Conservation (phyloP, 1,284 basidiomycete species). For the Phlebopus sp. region DNA sequence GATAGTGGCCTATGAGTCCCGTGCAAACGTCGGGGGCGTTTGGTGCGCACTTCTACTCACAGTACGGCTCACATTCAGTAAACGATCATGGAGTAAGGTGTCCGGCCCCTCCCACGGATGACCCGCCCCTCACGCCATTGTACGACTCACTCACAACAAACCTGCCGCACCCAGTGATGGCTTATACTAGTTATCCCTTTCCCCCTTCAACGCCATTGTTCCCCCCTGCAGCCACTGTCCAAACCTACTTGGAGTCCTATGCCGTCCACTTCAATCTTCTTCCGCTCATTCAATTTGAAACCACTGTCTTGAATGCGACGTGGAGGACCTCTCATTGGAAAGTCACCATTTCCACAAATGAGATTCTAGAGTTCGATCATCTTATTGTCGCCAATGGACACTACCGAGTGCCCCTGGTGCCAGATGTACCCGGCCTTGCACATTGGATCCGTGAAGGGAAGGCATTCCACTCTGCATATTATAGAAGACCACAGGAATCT, state of each 20-base stretch:
- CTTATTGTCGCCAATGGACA: slow-evolving; percentile 74
- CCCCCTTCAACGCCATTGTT: slow-evolving; percentile 69
- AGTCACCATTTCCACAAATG: slow-evolving; percentile 39
- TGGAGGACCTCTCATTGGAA: slow-evolving; percentile 49
- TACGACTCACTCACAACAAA: slow-evolving; percentile 78
- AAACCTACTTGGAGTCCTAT: slow-evolving; percentile 60
- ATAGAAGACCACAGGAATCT: slow-evolving; percentile 51
- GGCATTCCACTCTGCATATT: slow-evolving; percentile 64
- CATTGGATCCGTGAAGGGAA: slow-evolving; percentile 51
- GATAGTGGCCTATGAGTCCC: slow-evolving; percentile 56
- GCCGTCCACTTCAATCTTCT: slow-evolving; percentile 54
- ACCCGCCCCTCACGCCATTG: slow-evolving; percentile 62
- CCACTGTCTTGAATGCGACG: slow-evolving; percentile 42
- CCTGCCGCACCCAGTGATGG: slow-evolving; percentile 74
- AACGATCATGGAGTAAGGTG: slow-evolving; percentile 42
- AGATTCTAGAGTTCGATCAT: slow-evolving; percentile 50
- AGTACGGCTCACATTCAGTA: not conserved
- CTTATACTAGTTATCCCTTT: slow-evolving; percentile 57
- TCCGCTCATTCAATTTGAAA: slow-evolving; percentile 54
- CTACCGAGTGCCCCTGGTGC: slow-evolving; percentile 60
- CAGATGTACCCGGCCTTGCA: slow-evolving; percentile 54
- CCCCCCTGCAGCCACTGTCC: slow-evolving; percentile 55
- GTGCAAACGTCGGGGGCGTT: slow-evolving; percentile 65
- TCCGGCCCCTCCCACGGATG: slow-evolving; percentile 46
- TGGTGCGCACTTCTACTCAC: slow-evolving; percentile 47